Evolutionary conservation across 1,139 yeast genomes (phyloP), one percentile per base, ranked within the genome.

Genomic region (Trichomonascaceae sp.): DNA sequence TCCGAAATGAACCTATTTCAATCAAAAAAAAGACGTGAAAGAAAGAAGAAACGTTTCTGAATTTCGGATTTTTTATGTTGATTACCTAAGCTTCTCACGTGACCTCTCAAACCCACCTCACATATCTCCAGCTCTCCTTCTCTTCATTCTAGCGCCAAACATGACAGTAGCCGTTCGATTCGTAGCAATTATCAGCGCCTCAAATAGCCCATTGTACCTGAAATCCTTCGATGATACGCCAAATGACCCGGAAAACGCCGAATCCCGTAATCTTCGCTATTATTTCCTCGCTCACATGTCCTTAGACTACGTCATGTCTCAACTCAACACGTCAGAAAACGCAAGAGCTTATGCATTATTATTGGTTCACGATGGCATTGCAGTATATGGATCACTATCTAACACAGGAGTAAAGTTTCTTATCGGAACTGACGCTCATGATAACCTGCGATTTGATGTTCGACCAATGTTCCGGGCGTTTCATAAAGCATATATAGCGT

Each of bases 241-340:
- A 13, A 38, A 36, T 17, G 47, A 43, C n/a, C 36, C 44, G 1
- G 30, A 38, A 20, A 46, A 49, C 22, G 24, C 53, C 3, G 51
- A 49, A 17, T 19, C 52, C 6, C 47, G 52, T 12, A 57, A 60
- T 6, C 56, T 61, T 19, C 63, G 69, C 47, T 70, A 66, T 60
- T 72, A 72, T 53, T 72, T 72, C 54, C 63, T 73, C 10, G 72
- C 76, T 6, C 75, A 73, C 57, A 73, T 73, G 74, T 69, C 77
- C 4, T 64, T 73, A 39, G 77, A 73, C 61, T 74, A 73, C 52
- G 64, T 71, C 9, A 61, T 63, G 38, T 61, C 66, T 0, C 69
- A 68, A 49, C 61, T 59, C 44, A 60, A 58, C 36, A 60, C 60
- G 24, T 51, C 63, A 36, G 69, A 60, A 24, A 58, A 60, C 7